Evolutionary conservation across 208 protist species (phyloP), one percentile per base, ranked within the genome.

Genomic region (Phytomonas sp.): DNA sequence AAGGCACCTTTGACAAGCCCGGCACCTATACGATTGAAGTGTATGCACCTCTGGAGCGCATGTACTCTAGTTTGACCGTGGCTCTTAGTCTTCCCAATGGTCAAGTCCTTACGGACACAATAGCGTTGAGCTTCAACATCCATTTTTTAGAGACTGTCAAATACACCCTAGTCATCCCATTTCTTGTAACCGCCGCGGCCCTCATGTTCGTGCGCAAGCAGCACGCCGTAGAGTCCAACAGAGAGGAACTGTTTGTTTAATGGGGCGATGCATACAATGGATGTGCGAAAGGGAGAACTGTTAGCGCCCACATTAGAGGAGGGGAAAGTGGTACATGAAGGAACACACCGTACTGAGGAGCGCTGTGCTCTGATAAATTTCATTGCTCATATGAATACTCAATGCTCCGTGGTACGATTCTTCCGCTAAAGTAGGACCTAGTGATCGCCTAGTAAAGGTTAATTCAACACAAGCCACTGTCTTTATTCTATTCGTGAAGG

Each of bases 101-200:
- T 0, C 91, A 94, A 70, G 70, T 67, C 4, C 97, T 87, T 72
- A 85, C 80, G 1, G 91, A 96, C 67, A 81, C 63, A 59, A 71
- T 91, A 51, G 33, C 91, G 11, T 68, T 93, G 60, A 88, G 84
- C 69, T 93, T 96, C 70, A 93, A 96, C 70, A 87, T 91, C 78
- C 75, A 94, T 60, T 96, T 92, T 53, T 74, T 94, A 61, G 79
- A 88, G 36, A 83, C 84, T 31, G 78, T 94, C 36, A 96, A 96
- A 70, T 86, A 83, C 68, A 78, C 81, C 1, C 79, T 96, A 60
- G 15, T 96, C 13, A 53, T 92, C n/a, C 91, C 91, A 1, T 93
- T 94, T 75, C 29, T 92, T 26, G 23, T 80, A 0, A 79, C 83
- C 15, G 81, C 70, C 28, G 66, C 78, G 28, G 85, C 84, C 5